Conservation (phyloP, 352 stramenopile species). For the Phytophthora ramorum region DNA sequence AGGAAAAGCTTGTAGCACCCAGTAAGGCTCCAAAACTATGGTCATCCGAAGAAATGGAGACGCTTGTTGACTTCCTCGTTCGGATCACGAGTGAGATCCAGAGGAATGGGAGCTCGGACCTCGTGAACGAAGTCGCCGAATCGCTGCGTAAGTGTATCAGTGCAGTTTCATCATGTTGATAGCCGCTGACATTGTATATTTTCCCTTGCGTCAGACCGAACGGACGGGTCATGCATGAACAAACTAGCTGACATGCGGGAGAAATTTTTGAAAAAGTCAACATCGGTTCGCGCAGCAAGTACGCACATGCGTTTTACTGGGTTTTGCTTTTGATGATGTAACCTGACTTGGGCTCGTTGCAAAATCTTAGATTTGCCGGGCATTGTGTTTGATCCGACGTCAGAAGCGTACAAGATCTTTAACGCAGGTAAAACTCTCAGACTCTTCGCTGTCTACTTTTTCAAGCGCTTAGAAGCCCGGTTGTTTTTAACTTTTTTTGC, state of each 20-base stretch:
- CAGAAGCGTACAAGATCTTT: constrained; percentile 76
- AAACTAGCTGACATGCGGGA: constrained; percentile 70
- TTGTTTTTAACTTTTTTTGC: neutral
- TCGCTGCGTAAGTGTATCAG: constrained; percentile 36
- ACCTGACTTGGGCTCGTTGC: constrained; percentile 13
- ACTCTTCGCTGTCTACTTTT: neutral
- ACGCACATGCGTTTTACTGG: constrained; percentile 18
- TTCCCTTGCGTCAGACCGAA: constrained; percentile 42
- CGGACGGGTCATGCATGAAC: constrained; percentile 57
- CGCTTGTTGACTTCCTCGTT: constrained; percentile 65
- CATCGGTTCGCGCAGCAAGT: constrained; percentile 53
- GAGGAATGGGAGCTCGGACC: constrained; percentile 49
- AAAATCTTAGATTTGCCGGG: constrained; percentile 56
- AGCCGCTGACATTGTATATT: constrained; percentile 4
- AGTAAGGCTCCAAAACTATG: constrained; percentile 57
- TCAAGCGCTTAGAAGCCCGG: no score
- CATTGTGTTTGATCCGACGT: constrained; percentile 58
- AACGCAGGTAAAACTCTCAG: constrained; percentile 47
- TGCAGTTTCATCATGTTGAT: neutral
- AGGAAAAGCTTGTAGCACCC: constrained; percentile 26
- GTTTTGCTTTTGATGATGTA: constrained; percentile 2
- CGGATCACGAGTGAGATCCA: constrained; percentile 71
- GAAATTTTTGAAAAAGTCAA: constrained; percentile 51
- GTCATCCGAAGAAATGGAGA: constrained; percentile 60
- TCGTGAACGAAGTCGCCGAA: constrained; percentile 39